Evolutionary conservation across 148 eudicot genomes (phyloP), one percentile per base, ranked within the genome.

Genomic region (Heliosperma pusillum): DNA sequence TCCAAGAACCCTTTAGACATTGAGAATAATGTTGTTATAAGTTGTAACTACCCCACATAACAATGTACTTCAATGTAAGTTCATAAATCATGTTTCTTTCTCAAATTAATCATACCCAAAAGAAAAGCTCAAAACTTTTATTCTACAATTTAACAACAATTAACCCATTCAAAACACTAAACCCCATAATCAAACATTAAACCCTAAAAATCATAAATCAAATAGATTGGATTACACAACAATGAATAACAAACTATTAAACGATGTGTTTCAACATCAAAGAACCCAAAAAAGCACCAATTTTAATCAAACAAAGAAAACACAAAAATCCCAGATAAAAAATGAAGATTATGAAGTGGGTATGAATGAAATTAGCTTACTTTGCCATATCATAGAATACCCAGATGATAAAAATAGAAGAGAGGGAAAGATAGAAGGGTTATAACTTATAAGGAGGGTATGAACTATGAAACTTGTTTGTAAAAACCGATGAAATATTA

Each of bases 361-460:
- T 76, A 25, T 30, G 16, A 29, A n/a, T 26, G 65, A 47, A 65
- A 16, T 24, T 20, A 4, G 76, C 80, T 77, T 81, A 81, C 83
- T 77, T 77, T 15, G 80, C 77, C 83, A 80, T 80, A 56, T 58
- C 64, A 76, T 76, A 66, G 63, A 8, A 76, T 74, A 64, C 55
- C 55, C 55, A 74, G 64, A 16, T 57, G 69, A 47, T 57, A 68
- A 17, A 33, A 19, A 56, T 7, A 22, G 53, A 12, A 47, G 53
- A 47, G 10, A 11, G 66, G 45, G 25, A 64, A n/a, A 26, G 20
- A 36, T n/a, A n/a, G 40, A 21, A 16, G 72, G 22, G 26, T 22
- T 36, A 4, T 36, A 36, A 36, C 6, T 10, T 3, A 25, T 2
- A 24, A 52, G 68, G 67, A 42, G 57, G 22, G 68, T n/a, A n/a